Conservation (phyloP, 768 basidiomycete genomes). For the Termitomyces sp. region DNA sequence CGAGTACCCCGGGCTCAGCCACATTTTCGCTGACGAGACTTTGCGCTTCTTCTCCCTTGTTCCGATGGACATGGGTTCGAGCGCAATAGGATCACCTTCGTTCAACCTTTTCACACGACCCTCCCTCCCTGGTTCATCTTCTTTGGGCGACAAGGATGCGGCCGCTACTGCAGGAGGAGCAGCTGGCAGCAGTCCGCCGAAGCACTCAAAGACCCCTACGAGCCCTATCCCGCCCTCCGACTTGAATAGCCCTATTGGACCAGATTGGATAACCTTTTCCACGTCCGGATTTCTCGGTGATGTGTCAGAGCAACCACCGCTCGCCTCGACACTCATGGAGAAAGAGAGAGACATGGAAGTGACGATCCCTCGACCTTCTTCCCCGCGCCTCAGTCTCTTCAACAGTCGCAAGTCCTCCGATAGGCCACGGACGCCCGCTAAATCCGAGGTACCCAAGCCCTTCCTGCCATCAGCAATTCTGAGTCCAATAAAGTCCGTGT, state of each 20-base stretch:
- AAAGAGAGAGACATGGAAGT: slow-evolving; percentile 57
- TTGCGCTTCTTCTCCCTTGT: slow-evolving; percentile 47
- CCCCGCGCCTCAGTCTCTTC: slow-evolving; percentile 24
- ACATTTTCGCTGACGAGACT: slow-evolving; percentile 68
- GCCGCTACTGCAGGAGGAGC: slow-evolving; percentile 10
- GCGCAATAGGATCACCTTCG: slow-evolving; percentile 25
- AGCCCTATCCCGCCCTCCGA: slow-evolving; percentile 22
- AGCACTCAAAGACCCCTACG: slow-evolving; percentile 26
- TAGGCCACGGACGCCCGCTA: slow-evolving; percentile 12
- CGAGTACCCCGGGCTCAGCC: slow-evolving; percentile 34
- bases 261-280: slow-evolving; percentile 71
- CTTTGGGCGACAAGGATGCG: slow-evolving; percentile 19
- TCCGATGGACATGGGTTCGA: slow-evolving; percentile 34
- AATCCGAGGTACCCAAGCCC: slow-evolving; percentile 17
- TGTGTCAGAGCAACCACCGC: slow-evolving; percentile 31
- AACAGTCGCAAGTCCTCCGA: slow-evolving; percentile 23
- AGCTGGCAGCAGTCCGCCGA: slow-evolving; percentile 11
- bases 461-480: background rate
- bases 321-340: slow-evolving; percentile 55
- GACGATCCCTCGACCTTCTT: slow-evolving; percentile 37
- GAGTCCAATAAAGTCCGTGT: slow-evolving; percentile 20
- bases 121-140: slow-evolving; percentile 27
- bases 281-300: slow-evolving; percentile 53
- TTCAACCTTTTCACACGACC: slow-evolving; percentile 26
- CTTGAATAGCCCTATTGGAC: slow-evolving; percentile 19